Conservation (phyloP, 148 eudicot species). For the Gaultheria prostrata region DNA sequence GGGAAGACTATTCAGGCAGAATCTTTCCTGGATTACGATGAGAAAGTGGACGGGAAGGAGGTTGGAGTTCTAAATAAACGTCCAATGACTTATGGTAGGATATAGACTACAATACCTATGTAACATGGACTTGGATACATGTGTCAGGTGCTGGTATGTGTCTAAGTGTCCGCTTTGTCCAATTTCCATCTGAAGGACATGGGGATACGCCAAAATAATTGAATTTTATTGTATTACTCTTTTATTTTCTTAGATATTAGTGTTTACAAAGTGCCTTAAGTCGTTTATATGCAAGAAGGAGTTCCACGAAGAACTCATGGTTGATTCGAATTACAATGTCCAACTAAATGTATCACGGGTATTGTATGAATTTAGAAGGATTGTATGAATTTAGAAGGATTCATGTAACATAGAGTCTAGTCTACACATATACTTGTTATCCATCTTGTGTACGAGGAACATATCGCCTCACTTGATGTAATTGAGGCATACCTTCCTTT, state of each 20-base stretch:
- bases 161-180: neutral
- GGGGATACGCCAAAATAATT: neutral
- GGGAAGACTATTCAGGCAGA: neutral
- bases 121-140: neutral
- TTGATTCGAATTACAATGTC: neutral
- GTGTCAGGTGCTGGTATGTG: neutral
- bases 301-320: neutral
- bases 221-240: neutral
- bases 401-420: neutral
- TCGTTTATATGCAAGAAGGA: neutral
- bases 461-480: neutral
- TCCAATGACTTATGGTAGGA: neutral
- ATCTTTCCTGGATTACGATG: neutral
- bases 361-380: neutral
- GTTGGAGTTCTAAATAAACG: neutral
- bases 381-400: neutral
- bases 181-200: neutral
- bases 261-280: neutral
- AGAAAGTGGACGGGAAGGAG: neutral
- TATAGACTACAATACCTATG: neutral
- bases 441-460: neutral
- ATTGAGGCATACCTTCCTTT: neutral
- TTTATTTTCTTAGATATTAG: neutral
- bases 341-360: neutral
- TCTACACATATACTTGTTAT: neutral